Evolutionary conservation across 805 yeast species (phyloP), one percentile per base, ranked within the genome.

Genomic region (Kuraishia capsulata): DNA sequence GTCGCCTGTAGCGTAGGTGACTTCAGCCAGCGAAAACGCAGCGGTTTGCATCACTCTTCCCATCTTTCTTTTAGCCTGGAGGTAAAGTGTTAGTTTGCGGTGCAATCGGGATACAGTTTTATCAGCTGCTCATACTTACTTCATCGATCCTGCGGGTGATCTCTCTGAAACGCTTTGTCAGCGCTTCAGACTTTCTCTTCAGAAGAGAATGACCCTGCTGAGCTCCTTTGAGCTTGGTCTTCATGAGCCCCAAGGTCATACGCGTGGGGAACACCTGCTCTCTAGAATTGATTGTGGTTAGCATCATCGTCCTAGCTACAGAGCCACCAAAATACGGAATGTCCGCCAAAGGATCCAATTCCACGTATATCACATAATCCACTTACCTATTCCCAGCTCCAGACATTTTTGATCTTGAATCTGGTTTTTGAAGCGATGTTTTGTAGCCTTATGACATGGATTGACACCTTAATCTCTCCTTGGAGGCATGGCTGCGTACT

Each of bases 21-120:
- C 97, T 60, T 90, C 98, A 3, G 97, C 97, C 51, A 90, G 71
- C 5, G 97, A 89, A 59, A 90, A 90, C 1, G 97, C 94, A 2
- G 98, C 98, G 0, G 95, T 84, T 59, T 92, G 97, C 97, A 90
- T 90, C 33, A 90, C 96, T 47, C 90, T 73, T 37, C 97, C 98
- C 97, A 92, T 90, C 67, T 90, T 92, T 51, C 90, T 76, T 65
- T 90, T 90, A 33, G 97, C 81, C 56, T 59, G 34, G n/a, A n/a
- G n/a, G n/a, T 14, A 24, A 13, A 9, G 20, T 10, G 42, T 40
- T 42, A 43, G 46, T 40, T 25, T 28, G 5, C 13, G 16, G 19
- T 36, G 13, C 14, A 18, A 5, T 8, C 34, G 5, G 33, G 20
- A 14, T 13, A 30, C 29, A 25, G 19, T n/a, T 24, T 4, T 4